Conservation (phyloP, 108 stramenopile genomes). For the Skeletonema marinoi region DNA sequence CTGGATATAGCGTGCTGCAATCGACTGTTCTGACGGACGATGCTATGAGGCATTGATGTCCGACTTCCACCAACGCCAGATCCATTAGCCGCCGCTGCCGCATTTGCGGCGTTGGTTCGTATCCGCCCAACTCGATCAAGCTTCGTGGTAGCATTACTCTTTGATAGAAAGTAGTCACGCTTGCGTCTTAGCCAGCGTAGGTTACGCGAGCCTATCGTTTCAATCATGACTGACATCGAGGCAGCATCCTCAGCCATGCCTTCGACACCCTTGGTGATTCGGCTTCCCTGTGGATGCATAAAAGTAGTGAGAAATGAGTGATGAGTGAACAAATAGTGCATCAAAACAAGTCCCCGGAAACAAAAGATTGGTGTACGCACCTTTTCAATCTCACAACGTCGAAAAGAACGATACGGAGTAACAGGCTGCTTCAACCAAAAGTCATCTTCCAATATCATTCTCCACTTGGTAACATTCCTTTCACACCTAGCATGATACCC, state of each 20-base stretch:
- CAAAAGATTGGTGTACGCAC: constrained; percentile 36
- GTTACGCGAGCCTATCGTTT: constrained; percentile 79
- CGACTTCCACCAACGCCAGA: constrained; percentile 7
- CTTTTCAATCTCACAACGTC: constrained; percentile 79
- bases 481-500: constrained; percentile 65
- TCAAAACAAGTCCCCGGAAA: not conserved
- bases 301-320: constrained; percentile 28
- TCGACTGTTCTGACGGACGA: constrained; percentile 53
- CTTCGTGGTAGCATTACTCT: not conserved
- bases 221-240: constrained; percentile 84
- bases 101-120: not conserved
- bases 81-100: not conserved
- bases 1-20: constrained; percentile 78
- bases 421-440: constrained; percentile 88
- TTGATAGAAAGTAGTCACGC: constrained; percentile 69
- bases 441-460: constrained; percentile 72
- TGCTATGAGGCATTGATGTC: constrained; percentile 61
- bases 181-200: constrained; percentile 79
- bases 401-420: constrained; percentile 86
- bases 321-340: not conserved
- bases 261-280: constrained; percentile 80
- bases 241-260: constrained; percentile 83
- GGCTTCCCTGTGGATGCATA: constrained; percentile 57
- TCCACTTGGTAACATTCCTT: constrained; percentile 69
- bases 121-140: constrained; percentile 29